Conservation (phyloP, 805 yeast genomes). For the Pichia paraexigua region DNA sequence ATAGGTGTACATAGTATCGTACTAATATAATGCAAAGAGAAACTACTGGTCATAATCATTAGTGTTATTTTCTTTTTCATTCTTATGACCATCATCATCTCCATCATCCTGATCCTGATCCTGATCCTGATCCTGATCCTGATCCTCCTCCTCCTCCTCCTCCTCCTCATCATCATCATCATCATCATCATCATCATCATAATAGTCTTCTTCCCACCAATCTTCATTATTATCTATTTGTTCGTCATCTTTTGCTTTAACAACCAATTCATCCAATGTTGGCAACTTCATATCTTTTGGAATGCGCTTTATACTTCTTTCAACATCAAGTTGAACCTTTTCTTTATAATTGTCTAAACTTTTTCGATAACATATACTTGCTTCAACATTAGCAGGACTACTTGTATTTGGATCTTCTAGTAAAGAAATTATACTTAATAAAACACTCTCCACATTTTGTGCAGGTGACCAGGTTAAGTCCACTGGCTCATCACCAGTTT, state of each 20-base stretch:
- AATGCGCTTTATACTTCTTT: slow-evolving; percentile 71
- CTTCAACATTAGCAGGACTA: slow-evolving; percentile 96
- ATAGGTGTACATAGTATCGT: slow-evolving; percentile 9
- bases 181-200: slow-evolving; percentile 28
- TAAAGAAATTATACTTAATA: slow-evolving; percentile 81
- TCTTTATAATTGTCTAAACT: slow-evolving; percentile 71
- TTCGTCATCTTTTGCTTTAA: slow-evolving; percentile 20
- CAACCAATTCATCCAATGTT: slow-evolving; percentile 45
- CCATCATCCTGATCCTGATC: slow-evolving; percentile 2
- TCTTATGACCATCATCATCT: neutral
- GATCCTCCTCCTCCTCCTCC: slow-evolving; percentile 22
- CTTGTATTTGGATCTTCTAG: slow-evolving; percentile 91
- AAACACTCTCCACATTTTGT: slow-evolving; percentile 89
- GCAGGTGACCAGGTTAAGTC: slow-evolving; percentile 94
- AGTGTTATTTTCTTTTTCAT: neutral
- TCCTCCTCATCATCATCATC: slow-evolving; percentile 24
- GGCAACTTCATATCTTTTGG: slow-evolving; percentile 86
- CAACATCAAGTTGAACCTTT: slow-evolving; percentile 74
- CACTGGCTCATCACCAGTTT: slow-evolving; percentile 88
- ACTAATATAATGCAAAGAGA: slow-evolving; percentile 1
- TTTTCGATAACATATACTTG: slow-evolving; percentile 88
- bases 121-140: slow-evolving; percentile 18
- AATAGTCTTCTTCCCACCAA: slow-evolving; percentile 27
- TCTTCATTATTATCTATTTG: slow-evolving; percentile 25
- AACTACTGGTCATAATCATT: neutral